Evolutionary conservation across 1,284 basidiomycete species (phyloP), one percentile per base, ranked within the genome.

Genomic region (Puccinia hordei): DNA sequence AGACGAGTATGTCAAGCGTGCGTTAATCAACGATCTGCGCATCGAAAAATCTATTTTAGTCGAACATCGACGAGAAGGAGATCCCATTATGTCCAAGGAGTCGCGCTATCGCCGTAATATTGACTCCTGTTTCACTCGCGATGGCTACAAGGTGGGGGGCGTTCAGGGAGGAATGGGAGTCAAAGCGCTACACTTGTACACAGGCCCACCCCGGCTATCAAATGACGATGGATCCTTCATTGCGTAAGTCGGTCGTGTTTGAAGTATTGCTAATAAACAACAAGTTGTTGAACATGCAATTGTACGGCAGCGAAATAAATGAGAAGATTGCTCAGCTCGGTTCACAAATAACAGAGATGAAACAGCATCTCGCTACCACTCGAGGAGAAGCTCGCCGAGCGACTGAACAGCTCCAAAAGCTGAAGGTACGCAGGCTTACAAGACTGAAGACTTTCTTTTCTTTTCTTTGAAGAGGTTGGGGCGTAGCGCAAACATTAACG

Each of bases 81-180:
- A 80, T 66, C 61, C 63, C 0, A 55, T 75, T 4, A 75, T 76
- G 75, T 44, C 38, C 17, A 17, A 61, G 22, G 46, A 27, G 38
- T 35, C 24, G 13, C 24, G 46, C 13, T 13, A 27, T 82, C 85
- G 86, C 22, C 81, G 73, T 0, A 76, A 82, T 46, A 83, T 87
- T 4, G 79, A 83, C 30, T 77, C 81, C 19, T 84, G 83, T 75
- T 86, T 83, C 84, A 81, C 57, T 79, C 83, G 30, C 22, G 35
- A 82, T 66, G 71, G 71, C 0, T 73, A n/a, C 24, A 38, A n/a
- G 13, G 78, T 80, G 0, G 71, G 69, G 19, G 78, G 78, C 4
- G 61, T 55, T 19, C 15, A 27, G 0, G 49, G 91, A 82, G 91
- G 90, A 53, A 91, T 90, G 85, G 88, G 88, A 27, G 88, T 88